Base-by-base conservation (phyloP, 208 protist species). In the Acanthamoeba quina region DNA sequence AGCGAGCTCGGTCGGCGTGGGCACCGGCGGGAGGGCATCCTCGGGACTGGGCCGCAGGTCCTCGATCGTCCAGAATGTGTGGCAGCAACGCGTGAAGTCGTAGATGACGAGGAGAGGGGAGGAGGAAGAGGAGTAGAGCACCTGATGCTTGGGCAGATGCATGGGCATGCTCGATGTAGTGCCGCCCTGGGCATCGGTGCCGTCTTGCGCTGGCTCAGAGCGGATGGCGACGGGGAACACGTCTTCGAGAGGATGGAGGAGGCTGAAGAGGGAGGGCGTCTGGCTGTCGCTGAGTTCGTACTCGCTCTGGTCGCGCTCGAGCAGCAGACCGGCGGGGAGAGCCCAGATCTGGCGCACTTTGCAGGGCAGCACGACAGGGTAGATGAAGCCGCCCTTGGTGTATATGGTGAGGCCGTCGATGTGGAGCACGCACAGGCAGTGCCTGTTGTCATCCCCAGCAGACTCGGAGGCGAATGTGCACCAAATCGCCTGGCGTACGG, bases 281-380 rank as follows among this genome's bases (percentile, higher is more conserved):
- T 52, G 37, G 41, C 17, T 9, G 37, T 80, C 72, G 72, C 72
- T 52, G n/a, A 80, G 37, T n/a, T 80, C 37, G 37, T 80, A 29
- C 29, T 37, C 29, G 44, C 24, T 86, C 78, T 86, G 78, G 52
- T 86, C 78, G 78, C 78, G 78, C 52, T 86, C 78, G 52, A 86
- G 44, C 19, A 86, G 78, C 5, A 86, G 78, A 58, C 78, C 78
- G 7, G 49, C 13, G n/a, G 78, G 78, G 11, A 86, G 49, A 3
- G 49, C 29, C 78, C 78, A 86, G 19, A 86, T 56, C n/a, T 13
- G 10, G 49, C 78, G 78, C 78, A 86, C 52, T 26, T 86, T 86
- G 78, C 78, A 86, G 49, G 78, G 78, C 78, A 86, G 78, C 78
- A 86, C 78, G n/a, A 86, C 78, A 15, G 78, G 78, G 49, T 86